Conservation (phyloP, 2,329 filamentous ascomycete genomes). For the Calonectria henricotiae region DNA sequence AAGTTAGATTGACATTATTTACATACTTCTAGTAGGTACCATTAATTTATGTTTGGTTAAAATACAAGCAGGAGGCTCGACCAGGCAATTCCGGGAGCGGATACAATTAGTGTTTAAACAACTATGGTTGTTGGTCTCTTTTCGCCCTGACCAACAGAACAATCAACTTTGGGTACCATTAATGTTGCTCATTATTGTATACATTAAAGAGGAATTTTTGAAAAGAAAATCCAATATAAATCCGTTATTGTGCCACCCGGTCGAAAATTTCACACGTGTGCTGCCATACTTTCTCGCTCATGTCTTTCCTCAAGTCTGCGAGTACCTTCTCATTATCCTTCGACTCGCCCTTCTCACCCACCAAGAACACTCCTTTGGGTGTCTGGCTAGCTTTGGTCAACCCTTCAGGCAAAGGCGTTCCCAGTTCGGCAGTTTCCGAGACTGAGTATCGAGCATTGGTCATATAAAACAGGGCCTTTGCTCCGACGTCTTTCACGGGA, state of each 20-base stretch:
- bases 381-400: background rate
- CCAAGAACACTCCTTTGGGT: constrained; percentile 12
- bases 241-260: background rate
- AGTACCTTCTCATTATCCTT: constrained; percentile 21
- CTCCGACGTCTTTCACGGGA: constrained; percentile 45
- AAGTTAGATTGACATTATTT: no score
- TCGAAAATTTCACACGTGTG: constrained; percentile 15
- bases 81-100: no score
- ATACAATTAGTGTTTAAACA: no score
- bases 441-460: constrained; percentile 48
- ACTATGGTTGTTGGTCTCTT: no score
- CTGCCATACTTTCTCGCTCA: constrained; percentile 24
- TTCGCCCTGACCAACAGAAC: no score
- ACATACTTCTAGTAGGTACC: no score
- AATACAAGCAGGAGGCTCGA: no score
- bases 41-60: no score
- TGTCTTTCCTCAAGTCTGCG: constrained; percentile 1
- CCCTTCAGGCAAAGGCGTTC: constrained; percentile 10
- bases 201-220: background rate
- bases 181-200: background rate
- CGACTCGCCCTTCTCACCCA: constrained; percentile 17
- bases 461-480: constrained; percentile 44
- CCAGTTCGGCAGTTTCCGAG: background rate
- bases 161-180: background rate
- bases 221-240: background rate